phyloP scores from a whole-genome alignment of 1,139 yeast genomes.

The Scheffersomyces quercinus region DNA sequence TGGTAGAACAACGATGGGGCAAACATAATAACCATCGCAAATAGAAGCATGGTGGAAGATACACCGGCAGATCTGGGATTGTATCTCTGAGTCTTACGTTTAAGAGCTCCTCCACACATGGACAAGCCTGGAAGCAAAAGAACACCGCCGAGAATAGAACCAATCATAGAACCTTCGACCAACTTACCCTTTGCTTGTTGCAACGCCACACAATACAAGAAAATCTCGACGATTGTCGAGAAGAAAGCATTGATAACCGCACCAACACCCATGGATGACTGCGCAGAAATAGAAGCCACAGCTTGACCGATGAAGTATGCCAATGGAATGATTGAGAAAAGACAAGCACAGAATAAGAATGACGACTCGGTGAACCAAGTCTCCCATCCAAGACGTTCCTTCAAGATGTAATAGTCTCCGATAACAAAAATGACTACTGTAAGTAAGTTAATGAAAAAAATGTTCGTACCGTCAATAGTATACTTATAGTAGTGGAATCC shows the following conservation, averaged over 20 bases:
- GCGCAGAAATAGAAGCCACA: constrained; percentile 97
- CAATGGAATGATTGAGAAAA: constrained; percentile 84
- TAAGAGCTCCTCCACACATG: constrained; percentile 95
- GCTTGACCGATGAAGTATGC: constrained; percentile 99
- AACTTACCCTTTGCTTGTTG: constrained; percentile 81
- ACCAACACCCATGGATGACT: constrained; percentile 99
- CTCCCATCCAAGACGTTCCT: constrained; percentile 49
- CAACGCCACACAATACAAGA: constrained; percentile 87
- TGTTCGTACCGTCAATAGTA: constrained; percentile 94
- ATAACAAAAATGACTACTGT: constrained; percentile 82
- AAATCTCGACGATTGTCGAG: constrained; percentile 93
- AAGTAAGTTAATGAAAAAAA: constrained; percentile 83
- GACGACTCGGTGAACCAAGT: constrained; percentile 59
- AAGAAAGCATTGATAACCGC: constrained; percentile 97
- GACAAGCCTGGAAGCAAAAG: constrained; percentile 88
- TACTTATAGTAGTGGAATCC: constrained; percentile 93
- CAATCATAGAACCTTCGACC: constrained; percentile 97
- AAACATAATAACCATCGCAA: constrained; percentile 88
- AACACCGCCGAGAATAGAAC: constrained; percentile 92
- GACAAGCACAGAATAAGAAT: constrained; percentile 69
- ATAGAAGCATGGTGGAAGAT: constrained; percentile 90
- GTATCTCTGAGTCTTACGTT: constrained; percentile 88
- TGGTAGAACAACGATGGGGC: constrained; percentile 92
- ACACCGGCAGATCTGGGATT: constrained; percentile 98
- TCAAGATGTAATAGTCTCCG: constrained; percentile 68